These are phyloP conservation scores for Vaucheria bursata DNA, from an alignment of 352 stramenopile genomes.

Conservation along the genomic window DNA sequence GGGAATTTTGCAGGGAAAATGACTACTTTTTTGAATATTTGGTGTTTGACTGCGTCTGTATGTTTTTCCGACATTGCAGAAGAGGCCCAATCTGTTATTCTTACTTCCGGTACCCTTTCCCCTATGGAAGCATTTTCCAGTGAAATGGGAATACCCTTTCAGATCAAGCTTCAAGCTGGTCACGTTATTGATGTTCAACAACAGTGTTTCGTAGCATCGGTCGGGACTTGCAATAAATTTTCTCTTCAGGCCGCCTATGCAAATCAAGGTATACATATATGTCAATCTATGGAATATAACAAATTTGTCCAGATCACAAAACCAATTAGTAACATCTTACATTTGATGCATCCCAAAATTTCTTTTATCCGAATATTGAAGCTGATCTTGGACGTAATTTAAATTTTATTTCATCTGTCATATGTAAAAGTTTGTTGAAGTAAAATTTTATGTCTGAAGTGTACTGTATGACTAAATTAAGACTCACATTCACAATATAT, in stretches of 20 bases:
- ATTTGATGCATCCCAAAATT: no score
- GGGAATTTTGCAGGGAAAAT: slow-evolving; percentile 18
- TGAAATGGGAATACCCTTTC: slow-evolving; percentile 91
- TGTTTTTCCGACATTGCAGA: slow-evolving; percentile 38
- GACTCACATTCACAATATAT: no score
- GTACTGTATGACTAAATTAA: no score
- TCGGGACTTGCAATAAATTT: slow-evolving; percentile 15
- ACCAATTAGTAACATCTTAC: no score
- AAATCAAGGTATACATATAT: neutral
- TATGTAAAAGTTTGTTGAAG: no score
- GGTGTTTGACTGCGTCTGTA: slow-evolving; percentile 35
- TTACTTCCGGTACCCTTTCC: slow-evolving; percentile 78
- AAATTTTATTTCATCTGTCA: no score
- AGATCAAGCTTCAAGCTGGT: slow-evolving; percentile 87
- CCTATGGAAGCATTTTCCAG: slow-evolving; percentile 90
- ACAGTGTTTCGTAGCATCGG: slow-evolving; percentile 38
- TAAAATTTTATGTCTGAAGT: no score
- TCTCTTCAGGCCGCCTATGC: slow-evolving; percentile 31
- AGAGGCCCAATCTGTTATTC: slow-evolving; percentile 37
- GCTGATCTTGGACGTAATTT: no score
- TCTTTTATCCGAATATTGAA: no score
- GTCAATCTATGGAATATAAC: no score
- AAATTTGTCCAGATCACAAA: no score
- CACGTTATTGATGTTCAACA: slow-evolving; percentile 82
- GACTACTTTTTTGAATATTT: slow-evolving; percentile 37